Evolutionary conservation across 2,329 filamentous ascomycete genomes (phyloP), one percentile per base, ranked within the genome.

Genomic region (Alternaria sp.): DNA sequence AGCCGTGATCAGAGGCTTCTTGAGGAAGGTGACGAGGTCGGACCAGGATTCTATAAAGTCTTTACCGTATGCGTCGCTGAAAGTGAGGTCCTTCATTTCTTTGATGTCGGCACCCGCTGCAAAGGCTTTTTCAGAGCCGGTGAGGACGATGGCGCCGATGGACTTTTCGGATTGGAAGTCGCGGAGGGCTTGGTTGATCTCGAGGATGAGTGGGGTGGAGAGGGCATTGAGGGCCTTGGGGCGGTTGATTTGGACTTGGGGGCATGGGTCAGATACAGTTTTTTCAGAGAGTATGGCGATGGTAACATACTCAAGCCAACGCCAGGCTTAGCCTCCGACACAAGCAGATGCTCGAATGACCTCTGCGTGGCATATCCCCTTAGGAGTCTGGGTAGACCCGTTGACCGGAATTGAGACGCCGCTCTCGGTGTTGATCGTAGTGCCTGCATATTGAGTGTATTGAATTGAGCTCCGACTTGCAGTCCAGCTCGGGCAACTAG

Each of bases 1-100:
- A 25, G 95, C 95, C 14, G 92, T 92, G 68, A 99, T 94, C 74
- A 98, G 89, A 55, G 95, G 95, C 79, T 96, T 98, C 83, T 97
- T 96, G 78, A 98, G 85, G 64, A 88, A 85, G 20, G 90, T 92
- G 27, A 93, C 91, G 48, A 97, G 87, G 65, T 91, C 86, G 6
- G 93, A 97, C 95, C 95, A 99, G 10, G 89, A 89, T 78, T 97
- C 93, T 80, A 99, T 98, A 80, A 99, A 99, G 76, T 96, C 92
- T 69, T 84, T 88, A 49, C 88, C 91, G 83, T 97, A 98, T 40
- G 95, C 94, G 67, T 90, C 84, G 65, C 92, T 87, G 82, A 99
- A 99, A 57, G 90, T 94, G 40, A 97, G 88, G 62, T 93, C 90
- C 30, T 93, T 92, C 95, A 99, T 99, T 82, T 99, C 95, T 81